Base-by-base conservation (phyloP, 1,284 basidiomycete species). In the Xerocomus cyaneibrunnescens region DNA sequence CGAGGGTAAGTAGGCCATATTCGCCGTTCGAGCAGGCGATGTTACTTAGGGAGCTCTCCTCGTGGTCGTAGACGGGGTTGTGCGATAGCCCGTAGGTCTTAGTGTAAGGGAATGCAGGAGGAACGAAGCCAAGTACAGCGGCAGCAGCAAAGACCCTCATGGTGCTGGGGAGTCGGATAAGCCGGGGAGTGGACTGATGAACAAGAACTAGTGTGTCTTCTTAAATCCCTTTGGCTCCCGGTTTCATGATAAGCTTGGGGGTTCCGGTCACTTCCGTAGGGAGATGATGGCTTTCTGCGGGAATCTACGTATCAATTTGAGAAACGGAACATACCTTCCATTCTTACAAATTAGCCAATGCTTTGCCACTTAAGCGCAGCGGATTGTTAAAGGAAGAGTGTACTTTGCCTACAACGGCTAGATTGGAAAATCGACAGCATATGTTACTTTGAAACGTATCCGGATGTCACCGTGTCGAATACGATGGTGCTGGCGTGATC, bases 1-100 rank as follows among this genome's bases (percentile, higher is more conserved):
- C 72, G 17, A 64, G 62, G 28, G 71, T 73, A 40, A 72, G 31
- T 19, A 83, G 69, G 39, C 65, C 68, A 28, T 62, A 21, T 42
- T 54, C 77, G 79, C 40, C 39, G 51, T 76, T 72, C 2, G 78
- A 79, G 65, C 80, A 83, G 19, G 76, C 71, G 50, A 79, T 74
- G 23, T 45, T 62, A 54, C 41, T 23, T 38, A 81, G 68, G 23
- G 72, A 68, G 16, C 47, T 54, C 1, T 51, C 54, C 35, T 10
- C 64, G 50, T 31, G 8, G 64, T 79, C 77, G 61, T 80, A 83
- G 14, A 35, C 0, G 21, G 45, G 34, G 30, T 64, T 48, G 37
- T 58, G 57, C 14, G 51, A 40, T 30, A 62, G 6, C 1, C n/a
- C 46, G n/a, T 64, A 61, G 6, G 13, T 38, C 13, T 8, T 19